Evolutionary conservation across 176 grass and related monocot species (phyloP).

Genomic region (Lolium multiflorum): DNA sequence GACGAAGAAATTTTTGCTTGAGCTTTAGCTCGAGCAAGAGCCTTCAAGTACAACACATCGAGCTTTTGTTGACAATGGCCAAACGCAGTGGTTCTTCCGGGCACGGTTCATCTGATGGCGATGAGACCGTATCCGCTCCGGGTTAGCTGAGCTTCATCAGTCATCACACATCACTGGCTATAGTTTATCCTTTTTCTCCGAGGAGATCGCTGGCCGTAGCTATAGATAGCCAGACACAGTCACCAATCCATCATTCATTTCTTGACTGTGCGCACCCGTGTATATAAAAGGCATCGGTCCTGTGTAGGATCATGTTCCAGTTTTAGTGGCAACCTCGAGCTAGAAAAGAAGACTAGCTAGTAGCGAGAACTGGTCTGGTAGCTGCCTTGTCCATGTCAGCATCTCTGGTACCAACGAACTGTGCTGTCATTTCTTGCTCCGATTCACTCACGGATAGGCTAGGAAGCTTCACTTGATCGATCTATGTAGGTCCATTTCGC

Average conservation of each 20-base stretch:
- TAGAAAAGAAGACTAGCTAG: neutral
- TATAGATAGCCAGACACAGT: neutral
- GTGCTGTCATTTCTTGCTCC: neutral
- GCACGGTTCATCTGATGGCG: neutral
- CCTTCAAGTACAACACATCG: too few species aligned
- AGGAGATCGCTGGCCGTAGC: neutral
- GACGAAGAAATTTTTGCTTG: too few species aligned
- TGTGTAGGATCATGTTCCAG: neutral
- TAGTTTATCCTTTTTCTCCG: neutral
- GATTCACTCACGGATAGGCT: neutral
- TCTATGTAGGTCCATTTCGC: neutral
- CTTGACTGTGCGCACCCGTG: neutral
- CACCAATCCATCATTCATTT: neutral
- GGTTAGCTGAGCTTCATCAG: neutral
- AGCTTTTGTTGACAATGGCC: too few species aligned
- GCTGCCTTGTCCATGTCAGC: neutral
- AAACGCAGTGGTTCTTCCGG: too few species aligned
- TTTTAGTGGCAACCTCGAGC: neutral
- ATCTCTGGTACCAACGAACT: neutral
- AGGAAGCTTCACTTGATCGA: neutral
- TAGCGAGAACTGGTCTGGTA: neutral
- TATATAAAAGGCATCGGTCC: neutral
- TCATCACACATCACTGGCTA: neutral
- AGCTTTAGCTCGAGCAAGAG: too few species aligned
- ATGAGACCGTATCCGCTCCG: neutral